Conservation (phyloP, 805 yeast genomes). For the Brettanomyces nanus region DNA sequence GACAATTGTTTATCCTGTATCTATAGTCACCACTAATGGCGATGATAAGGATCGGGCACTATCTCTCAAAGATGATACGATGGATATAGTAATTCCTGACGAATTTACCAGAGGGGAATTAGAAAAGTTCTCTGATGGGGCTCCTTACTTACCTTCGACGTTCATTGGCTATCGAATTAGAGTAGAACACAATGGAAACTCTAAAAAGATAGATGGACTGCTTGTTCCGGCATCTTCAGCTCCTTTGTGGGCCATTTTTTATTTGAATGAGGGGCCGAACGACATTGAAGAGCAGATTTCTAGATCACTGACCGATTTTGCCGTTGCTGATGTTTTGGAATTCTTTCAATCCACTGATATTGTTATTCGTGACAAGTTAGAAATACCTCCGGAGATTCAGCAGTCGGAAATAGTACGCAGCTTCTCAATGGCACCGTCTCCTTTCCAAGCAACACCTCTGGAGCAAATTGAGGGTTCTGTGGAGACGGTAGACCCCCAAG, state of each 20-base stretch:
- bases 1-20: not conserved
- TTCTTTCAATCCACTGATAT: not conserved
- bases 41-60: not conserved
- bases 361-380: not conserved
- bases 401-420: not conserved
- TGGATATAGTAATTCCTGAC: not conserved
- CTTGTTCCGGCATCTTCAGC: not conserved
- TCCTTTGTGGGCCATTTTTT: not conserved
- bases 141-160: too few species aligned
- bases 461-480: slow-evolving; percentile 7
- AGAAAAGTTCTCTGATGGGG: not conserved
- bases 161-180: not conserved
- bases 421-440: slow-evolving; percentile 2
- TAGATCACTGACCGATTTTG: too few species aligned
- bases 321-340: too few species aligned
- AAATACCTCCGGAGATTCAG: not conserved
- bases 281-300: not conserved
- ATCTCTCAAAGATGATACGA: not conserved
- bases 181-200: not conserved
- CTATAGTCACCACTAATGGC: not conserved
- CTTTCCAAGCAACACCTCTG: not conserved
- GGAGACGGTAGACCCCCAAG: slow-evolving; percentile 18
- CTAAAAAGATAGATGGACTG: not conserved
- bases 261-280: not conserved
- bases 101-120: not conserved